Evolutionary conservation across 2,329 filamentous ascomycete species (phyloP).

Genomic region (Onygenales sp.): DNA sequence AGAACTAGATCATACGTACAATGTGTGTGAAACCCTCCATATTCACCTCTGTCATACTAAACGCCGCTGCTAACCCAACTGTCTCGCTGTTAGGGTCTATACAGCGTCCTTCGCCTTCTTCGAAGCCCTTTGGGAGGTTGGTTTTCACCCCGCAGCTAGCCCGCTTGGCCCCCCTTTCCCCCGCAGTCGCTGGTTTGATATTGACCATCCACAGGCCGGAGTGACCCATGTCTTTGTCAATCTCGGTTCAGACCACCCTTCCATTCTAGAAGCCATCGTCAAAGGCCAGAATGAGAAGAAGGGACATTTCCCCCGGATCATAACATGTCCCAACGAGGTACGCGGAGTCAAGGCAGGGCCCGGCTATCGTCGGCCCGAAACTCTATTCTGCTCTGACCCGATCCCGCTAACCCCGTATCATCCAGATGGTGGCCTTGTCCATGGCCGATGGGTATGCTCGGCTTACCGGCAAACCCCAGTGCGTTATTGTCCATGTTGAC

Average conservation of each 20-base stretch:
- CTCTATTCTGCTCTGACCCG: no score
- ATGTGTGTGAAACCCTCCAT: no score
- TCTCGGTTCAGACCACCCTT: slow-evolving; percentile 54
- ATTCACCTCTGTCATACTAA: no score
- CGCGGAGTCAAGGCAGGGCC: slow-evolving; percentile 4
- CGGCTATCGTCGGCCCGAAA: slow-evolving; percentile 7
- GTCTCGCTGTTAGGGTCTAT: slow-evolving; percentile 31
- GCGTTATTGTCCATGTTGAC: slow-evolving; percentile 71
- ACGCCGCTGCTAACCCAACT: neutral
- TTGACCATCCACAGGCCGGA: slow-evolving; percentile 29
- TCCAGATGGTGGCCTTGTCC: slow-evolving; percentile 71
- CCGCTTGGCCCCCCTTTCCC: neutral
- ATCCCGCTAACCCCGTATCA: slow-evolving; percentile 10
- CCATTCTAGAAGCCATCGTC: slow-evolving; percentile 71
- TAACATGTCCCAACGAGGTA: slow-evolving; percentile 74
- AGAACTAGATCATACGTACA: no score
- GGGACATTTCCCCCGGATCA: slow-evolving; percentile 59
- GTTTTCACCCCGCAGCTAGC: slow-evolving; percentile 21
- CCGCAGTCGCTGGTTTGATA: slow-evolving; percentile 4
- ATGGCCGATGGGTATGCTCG: slow-evolving; percentile 76
- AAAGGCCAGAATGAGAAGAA: slow-evolving; percentile 61
- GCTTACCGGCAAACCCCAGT: slow-evolving; percentile 62
- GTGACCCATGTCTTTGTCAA: slow-evolving; percentile 46
- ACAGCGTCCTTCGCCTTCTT: slow-evolving; percentile 76
- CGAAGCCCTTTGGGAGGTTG: slow-evolving; percentile 66